Evolutionary conservation across 768 basidiomycete species (phyloP).

Genomic region (Dacryopinax spathularia): DNA sequence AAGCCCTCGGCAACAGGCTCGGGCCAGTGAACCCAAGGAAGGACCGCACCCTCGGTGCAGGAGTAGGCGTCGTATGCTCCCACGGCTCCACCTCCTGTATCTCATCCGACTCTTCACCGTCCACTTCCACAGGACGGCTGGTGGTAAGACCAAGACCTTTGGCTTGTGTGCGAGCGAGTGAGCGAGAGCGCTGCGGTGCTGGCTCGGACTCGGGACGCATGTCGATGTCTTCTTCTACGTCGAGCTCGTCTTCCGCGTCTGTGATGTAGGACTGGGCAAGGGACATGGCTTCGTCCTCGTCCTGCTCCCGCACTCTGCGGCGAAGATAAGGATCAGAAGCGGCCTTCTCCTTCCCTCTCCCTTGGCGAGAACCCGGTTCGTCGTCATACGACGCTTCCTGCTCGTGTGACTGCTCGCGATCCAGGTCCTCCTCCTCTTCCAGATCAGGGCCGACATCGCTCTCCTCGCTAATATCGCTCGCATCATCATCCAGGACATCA

Average conservation of each 20-base stretch:
- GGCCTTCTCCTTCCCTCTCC: neutral
- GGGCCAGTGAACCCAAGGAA: neutral
- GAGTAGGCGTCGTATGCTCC: neutral
- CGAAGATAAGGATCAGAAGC: neutral
- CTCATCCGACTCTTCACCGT: neutral
- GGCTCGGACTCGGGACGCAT: neutral
- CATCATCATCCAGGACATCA: slow-evolving; percentile 33
- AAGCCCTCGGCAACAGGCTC: neutral
- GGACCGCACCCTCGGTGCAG: neutral
- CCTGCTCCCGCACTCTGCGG: neutral
- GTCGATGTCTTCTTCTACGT: slow-evolving; percentile 2
- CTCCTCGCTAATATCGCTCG: slow-evolving; percentile 58
- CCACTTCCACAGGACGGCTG: too few species aligned
- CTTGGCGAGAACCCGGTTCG: neutral
- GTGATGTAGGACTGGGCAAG: neutral
- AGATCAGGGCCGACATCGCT: slow-evolving; percentile 21
- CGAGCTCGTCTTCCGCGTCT: neutral
- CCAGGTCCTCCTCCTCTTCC: slow-evolving; percentile 4
- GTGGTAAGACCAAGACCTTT: neutral
- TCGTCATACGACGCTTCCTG: neutral
- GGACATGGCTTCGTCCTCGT: slow-evolving; percentile 1
- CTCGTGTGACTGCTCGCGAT: slow-evolving; percentile 8
- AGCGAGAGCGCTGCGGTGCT: neutral
- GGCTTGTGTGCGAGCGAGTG: too few species aligned
- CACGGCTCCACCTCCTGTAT: neutral